Conservation (phyloP, 2,329 filamentous ascomycete species). For the Cordyceps cateniannulata region DNA sequence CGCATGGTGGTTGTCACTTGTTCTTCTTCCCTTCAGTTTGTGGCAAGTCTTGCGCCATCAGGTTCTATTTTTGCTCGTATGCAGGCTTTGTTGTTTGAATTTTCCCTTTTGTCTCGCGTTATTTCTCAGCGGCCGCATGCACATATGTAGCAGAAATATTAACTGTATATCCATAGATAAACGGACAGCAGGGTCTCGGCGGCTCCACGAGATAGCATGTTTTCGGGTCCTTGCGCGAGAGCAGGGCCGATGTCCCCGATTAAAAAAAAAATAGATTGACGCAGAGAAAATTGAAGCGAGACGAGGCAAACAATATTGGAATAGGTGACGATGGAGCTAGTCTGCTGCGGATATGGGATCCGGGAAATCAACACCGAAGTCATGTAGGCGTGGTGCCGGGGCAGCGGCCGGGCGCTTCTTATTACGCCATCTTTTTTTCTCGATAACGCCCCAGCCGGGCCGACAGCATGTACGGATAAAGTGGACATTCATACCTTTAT, state of each 20-base stretch:
- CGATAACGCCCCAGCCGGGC: constrained; percentile 1
- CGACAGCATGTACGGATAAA: not conserved
- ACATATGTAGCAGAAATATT: not conserved
- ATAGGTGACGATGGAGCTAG: not conserved
- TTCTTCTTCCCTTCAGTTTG: not conserved
- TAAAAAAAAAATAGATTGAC: not conserved
- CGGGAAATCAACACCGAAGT: constrained; percentile 3
- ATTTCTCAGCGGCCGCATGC: not conserved
- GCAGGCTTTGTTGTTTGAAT: not conserved
- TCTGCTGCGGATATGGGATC: not conserved
- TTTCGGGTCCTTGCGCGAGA: constrained; percentile 4
- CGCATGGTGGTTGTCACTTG: not conserved
- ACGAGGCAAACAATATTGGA: no score
- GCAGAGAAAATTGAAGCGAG: no score
- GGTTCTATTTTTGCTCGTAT: not conserved
- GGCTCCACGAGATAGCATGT: constrained; percentile 3
- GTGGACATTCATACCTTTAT: not conserved
- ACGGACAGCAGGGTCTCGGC: not conserved
- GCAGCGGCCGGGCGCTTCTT: not conserved
- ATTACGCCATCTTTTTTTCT: not conserved
- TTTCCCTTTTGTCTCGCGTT: not conserved
- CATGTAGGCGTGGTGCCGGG: not conserved
- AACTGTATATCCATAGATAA: not conserved
- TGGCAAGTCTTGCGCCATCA: not conserved
- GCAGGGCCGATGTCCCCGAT: constrained; percentile 10